Base-by-base conservation (phyloP, 257 asterid genomes). In the Solanum dulcamara region DNA sequence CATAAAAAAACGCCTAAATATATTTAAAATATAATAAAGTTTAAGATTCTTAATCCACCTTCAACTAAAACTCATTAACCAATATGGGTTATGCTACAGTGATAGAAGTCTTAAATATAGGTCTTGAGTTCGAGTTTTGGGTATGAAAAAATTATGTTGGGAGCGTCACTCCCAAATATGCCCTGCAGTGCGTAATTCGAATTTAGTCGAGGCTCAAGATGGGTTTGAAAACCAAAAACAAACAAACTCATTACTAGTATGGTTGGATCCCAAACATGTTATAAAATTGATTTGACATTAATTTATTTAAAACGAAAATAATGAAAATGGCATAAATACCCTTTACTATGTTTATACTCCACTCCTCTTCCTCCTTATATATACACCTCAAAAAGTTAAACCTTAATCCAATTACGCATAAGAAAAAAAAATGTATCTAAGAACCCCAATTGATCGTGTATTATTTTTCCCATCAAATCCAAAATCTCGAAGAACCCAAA, bases 381-480 rank as follows among this genome's bases (percentile, higher is more conserved):
- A 70, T 22, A 20, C 51, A 37, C 80, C 80, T 37, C 22, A 70
- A 12, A 38, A 22, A 4, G 20, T 70, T 70, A 70, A 24, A 68
- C 46, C 20, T 20, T 28, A 70, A 70, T 70, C 80, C 44, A 20
- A 35, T 67, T 67, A 11, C 46, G 3, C 26, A n/a, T n/a, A 67
- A 38, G 38, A 11, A 32, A 14, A 33, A 51, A 44, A 20, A 15
- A 46, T 32, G 70, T 67, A 84, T 46, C 79, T 70, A 40, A 38
- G 89, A 6, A 44, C 53, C 75, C 90, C 89, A 30, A 81, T 82
- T 3, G 66, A n/a, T 57, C 32, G 30, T n/a, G 30, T 59, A 4
- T 3, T 55, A 14, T 38, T 70, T n/a, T 67, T 32, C 68, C 86
- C 87, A 2, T 89, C 91, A 44, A 44, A 75, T 44, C 82, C 82